Evolutionary conservation across 169 alveolate genomes (phyloP).

Genomic region (Besnoitia besnoiti): DNA sequence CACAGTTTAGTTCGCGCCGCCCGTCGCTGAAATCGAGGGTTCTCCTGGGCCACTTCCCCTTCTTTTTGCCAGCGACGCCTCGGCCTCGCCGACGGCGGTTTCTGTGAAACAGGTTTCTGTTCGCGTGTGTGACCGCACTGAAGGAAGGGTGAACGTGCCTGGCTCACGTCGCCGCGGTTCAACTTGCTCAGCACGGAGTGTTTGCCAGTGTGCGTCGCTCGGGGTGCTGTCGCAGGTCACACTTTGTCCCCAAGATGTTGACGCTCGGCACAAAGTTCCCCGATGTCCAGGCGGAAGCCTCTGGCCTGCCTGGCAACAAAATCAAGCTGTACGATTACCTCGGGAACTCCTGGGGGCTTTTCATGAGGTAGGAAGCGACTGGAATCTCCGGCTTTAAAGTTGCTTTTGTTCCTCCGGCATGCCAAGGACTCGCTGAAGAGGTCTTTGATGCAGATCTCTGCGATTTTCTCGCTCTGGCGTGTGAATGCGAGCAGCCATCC

Average conservation of each 20-base stretch:
- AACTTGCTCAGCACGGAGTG: no score
- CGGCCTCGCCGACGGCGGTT: no score
- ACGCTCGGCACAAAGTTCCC: constrained; percentile 56
- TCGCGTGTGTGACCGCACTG: no score
- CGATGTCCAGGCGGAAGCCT: constrained; percentile 63
- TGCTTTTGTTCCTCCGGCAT: not conserved
- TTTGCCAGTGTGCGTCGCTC: no score
- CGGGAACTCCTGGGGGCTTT: constrained; percentile 67
- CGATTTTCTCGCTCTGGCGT: not conserved
- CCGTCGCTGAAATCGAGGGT: no score
- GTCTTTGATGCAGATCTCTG: not conserved
- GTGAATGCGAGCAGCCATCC: constrained; percentile 74
- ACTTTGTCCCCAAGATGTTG: not conserved
- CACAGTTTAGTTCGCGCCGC: no score
- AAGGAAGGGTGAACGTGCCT: no score
- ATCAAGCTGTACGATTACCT: constrained; percentile 53
- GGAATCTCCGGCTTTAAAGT: not conserved
- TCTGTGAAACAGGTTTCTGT: no score
- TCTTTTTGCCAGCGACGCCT: no score
- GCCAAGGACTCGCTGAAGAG: not conserved
- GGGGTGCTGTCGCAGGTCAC: not conserved
- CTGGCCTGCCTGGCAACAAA: constrained; percentile 45
- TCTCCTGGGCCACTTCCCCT: no score
- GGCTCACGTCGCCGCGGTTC: no score
- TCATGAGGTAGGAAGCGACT: constrained; percentile 55